Evolutionary conservation across 345 rosid species (phyloP).

Genomic region (Eucalyptus shirleyi): DNA sequence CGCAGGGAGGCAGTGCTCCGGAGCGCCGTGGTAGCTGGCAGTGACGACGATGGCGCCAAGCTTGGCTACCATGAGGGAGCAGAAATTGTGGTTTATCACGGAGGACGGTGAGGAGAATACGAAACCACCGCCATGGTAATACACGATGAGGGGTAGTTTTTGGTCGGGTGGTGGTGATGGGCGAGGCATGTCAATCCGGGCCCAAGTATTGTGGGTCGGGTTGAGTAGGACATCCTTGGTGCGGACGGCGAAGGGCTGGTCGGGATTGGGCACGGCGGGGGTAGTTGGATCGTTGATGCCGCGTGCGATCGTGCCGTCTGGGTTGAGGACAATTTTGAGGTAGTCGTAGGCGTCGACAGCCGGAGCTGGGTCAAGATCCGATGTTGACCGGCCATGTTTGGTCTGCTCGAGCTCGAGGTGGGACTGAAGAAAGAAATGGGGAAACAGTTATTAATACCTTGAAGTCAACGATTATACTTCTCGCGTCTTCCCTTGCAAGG

Average conservation of each 20-base stretch:
- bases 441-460: background rate
- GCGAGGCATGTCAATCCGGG: background rate
- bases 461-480: background rate
- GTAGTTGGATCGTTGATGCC: background rate
- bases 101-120: background rate
- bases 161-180: background rate
- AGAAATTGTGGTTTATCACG: background rate
- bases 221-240: background rate
- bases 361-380: background rate
- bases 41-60: conserved; percentile 6
- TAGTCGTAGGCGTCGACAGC: background rate
- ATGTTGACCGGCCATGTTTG: background rate
- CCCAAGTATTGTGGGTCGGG: background rate
- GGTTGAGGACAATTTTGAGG: background rate
- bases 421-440: background rate
- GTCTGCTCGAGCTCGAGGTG: background rate
- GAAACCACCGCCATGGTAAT: conserved; percentile 24
- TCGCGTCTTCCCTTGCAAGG: too few species aligned
- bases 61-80: background rate
- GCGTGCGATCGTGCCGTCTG: background rate
- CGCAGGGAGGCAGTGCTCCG: conserved; percentile 6
- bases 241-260: background rate
- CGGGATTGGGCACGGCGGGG: background rate
- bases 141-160: conserved; percentile 19
- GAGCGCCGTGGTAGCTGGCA: conserved; percentile 8